phyloP scores from a whole-genome alignment of 208 protist species.

The Phytomonas sp. region DNA sequence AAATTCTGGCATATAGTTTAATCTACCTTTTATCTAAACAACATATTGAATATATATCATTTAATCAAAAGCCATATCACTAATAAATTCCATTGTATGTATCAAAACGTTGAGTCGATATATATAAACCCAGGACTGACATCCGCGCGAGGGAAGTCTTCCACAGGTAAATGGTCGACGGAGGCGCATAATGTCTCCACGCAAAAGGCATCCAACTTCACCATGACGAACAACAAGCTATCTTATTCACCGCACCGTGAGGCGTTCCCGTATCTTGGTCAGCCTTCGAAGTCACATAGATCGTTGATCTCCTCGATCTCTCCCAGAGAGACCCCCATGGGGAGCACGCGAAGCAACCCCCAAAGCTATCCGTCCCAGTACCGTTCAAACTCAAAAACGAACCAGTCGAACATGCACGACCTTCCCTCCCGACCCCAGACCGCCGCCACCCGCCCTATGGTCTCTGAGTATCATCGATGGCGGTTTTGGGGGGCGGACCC shows the following conservation, averaged over 20 bases:
- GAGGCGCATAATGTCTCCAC: background rate
- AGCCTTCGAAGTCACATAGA: background rate
- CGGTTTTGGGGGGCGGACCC: background rate
- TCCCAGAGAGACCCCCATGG: too few species aligned
- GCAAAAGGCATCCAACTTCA: background rate
- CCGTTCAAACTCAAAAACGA: too few species aligned
- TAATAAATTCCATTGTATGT: background rate
- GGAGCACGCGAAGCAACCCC: too few species aligned
- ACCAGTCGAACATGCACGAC: background rate
- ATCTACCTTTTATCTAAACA: background rate
- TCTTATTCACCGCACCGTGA: background rate
- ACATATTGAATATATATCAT: background rate
- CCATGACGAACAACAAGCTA: background rate
- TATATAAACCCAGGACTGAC: background rate
- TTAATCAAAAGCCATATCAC: background rate
- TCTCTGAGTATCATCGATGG: background rate
- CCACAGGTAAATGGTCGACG: background rate
- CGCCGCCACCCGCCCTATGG: background rate
- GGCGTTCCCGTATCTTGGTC: background rate
- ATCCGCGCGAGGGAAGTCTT: background rate
- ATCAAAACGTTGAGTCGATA: background rate
- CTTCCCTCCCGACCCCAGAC: background rate
- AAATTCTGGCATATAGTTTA: background rate
- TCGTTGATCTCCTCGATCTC: too few species aligned
- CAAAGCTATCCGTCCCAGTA: too few species aligned